A percentile compares a stretch with the other conserved stretches of the same genome.
Conservation (phyloP, 2,329 filamentous ascomycete species). For the Fusarium bulbicola region DNA sequence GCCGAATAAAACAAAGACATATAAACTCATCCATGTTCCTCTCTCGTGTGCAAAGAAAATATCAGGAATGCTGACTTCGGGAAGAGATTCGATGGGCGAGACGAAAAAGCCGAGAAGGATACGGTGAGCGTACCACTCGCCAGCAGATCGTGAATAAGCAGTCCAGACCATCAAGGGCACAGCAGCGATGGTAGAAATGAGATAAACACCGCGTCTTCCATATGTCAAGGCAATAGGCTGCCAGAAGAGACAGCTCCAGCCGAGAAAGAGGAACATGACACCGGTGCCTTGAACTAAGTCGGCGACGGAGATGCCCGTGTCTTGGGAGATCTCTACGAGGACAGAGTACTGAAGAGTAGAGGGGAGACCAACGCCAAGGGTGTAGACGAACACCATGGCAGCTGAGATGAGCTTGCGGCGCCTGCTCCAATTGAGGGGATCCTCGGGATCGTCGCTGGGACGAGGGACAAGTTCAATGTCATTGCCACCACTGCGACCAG, state of each 20-base stretch:
- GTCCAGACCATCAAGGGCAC: not conserved
- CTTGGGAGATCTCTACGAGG: not conserved
- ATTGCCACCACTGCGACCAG: not conserved
- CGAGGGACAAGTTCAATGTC: conserved; percentile 1
- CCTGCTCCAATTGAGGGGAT: conserved; percentile 1
- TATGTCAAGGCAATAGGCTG: not conserved
- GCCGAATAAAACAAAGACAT: not conserved
- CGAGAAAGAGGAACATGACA: conserved; percentile 1
- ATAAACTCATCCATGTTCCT: not conserved
- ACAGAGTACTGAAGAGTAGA: not conserved
- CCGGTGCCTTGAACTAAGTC: not conserved
- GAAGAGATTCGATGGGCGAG: not conserved
- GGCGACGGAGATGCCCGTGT: not conserved
- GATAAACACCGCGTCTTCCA: not conserved
- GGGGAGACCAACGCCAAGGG: not conserved
- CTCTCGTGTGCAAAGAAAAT: not conserved
- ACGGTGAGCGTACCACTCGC: not conserved
- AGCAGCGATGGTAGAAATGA: not conserved
- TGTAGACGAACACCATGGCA: not conserved
- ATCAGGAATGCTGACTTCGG: not conserved
- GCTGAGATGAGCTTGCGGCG: not conserved
- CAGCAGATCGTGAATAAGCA: not conserved
- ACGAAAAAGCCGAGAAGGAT: not conserved
- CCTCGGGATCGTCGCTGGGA: not conserved
- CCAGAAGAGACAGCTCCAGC: not conserved